A percentile compares a stretch with the other conserved stretches of the same genome.
These are phyloP conservation scores for Lenwebbia sp. DNA, from an alignment of 345 rosid species.

Conservation along the genomic window DNA sequence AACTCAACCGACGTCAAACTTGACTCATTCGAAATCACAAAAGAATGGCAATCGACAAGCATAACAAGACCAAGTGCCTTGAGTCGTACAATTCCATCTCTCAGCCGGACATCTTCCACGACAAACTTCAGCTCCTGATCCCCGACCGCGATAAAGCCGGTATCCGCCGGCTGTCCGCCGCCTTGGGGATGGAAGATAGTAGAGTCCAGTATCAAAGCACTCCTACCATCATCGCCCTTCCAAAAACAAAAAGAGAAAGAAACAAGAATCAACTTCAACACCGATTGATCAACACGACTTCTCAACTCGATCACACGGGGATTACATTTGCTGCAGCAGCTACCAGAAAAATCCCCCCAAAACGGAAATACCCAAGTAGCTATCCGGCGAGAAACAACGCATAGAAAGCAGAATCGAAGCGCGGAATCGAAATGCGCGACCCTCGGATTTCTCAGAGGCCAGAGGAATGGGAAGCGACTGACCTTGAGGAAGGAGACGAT, in stretches of 20 bases:
- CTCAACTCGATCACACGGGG: neutral
- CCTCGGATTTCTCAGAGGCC: neutral
- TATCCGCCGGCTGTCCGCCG: slow-evolving; percentile 86
- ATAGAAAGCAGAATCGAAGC: neutral
- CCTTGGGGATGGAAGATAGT: slow-evolving; percentile 95
- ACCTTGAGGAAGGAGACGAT: slow-evolving; percentile 33
- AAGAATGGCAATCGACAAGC: neutral
- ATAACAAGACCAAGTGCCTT: neutral
- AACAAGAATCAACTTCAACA: neutral
- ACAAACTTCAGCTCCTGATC: slow-evolving; percentile 29
- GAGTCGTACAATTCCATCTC: slow-evolving; percentile 46
- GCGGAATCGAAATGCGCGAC: neutral
- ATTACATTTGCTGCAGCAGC: neutral
- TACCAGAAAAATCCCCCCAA: neutral
- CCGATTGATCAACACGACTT: neutral
- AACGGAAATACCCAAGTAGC: neutral
- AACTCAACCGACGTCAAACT: neutral
- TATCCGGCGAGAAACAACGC: neutral
- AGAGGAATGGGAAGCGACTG: neutral
- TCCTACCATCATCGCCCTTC: slow-evolving; percentile 59
- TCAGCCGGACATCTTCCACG: slow-evolving; percentile 76
- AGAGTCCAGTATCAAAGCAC: slow-evolving; percentile 51
- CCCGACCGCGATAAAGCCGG: slow-evolving; percentile 31
- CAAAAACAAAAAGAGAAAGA: neutral
- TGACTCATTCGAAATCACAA: neutral